Evolutionary conservation across 2,329 filamentous ascomycete species (phyloP), one percentile per base, ranked within the genome.

Genomic region (Lasiodiplodia hormozganensis): DNA sequence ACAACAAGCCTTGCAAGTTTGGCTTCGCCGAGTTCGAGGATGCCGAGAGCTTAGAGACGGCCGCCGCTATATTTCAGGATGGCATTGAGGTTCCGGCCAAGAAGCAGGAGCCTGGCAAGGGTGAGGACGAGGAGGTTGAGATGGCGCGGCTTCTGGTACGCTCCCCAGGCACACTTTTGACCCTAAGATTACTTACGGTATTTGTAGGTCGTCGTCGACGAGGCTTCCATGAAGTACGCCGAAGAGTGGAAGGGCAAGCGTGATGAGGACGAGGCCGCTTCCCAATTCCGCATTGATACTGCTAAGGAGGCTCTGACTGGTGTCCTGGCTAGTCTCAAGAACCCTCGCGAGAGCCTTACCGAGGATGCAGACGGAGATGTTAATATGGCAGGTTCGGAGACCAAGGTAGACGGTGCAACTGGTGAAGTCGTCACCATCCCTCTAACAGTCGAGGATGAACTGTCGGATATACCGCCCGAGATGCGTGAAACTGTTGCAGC

Each of bases 1-100:
- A 93, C 72, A 89, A 92, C 72, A 96, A 95, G 81, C 89, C 90
- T 68, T 90, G 91, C 80, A 91, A 90, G 71, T 98, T 98, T 83
- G 96, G 95, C 16, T 98, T 99, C 81, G 96, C 95, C 69, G 92
- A 97, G 80, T 99, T 92, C 79, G 95, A 97, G 71, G 94, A 98
- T 78, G 89, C 90, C 28, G 92, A 97, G 79, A 95, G 94, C 72
- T 85, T 99, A 73, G 89, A 91, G 78, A 90, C 90, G 54, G 96
- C 95, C 53, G 89, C 94, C 67, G 93, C 96, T 78, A 88, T 97
- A 68, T 87, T 97, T 74, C 89, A 89, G 77, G 90, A 96, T 74
- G 66, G 56, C 49, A 85, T 97, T 71, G 86, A 93, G 76, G 88
- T 98, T 60, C 96, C 96, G 36, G 84, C 89, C 51, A 92, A 93